Base-by-base conservation (phyloP, 2,329 filamentous ascomycete species). In the Colletotrichum kahawae region DNA sequence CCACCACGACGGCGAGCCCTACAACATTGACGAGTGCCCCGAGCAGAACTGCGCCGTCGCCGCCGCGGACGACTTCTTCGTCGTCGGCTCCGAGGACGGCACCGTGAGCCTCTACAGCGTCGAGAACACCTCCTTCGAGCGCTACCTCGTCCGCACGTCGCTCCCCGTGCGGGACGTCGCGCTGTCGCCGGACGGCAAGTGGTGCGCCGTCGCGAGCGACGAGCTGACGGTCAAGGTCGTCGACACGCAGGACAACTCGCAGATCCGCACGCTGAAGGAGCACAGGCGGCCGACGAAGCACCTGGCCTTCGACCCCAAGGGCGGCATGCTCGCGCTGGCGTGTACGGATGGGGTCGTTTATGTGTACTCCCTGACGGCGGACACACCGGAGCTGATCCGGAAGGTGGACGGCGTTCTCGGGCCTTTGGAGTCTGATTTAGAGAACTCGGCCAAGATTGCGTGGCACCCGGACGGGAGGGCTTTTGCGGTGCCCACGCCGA, bases 391-490 rank as follows among this genome's bases (percentile, higher is more conserved):
- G 80, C 87, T 98, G 74, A 89, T 98, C 67, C 93, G 92, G 78
- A 95, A 95, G 82, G 88, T 99, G 10, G 95, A 98, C 79, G 96
- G 95, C 1, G 87, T 98, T 78, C 97, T 98, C 78, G 93, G 92
- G 76, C 90, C 90, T 21, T 84, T 96, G 4, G 96, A 98, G 73
- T 90, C 92, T 2, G 95, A 97, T 59, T 90, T 93, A 2, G 94
- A 97, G 76, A 89, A 91, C 7, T 95, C 93, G 77, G 93, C 95
- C 5, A 90, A 90, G 80, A 92, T 93, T 7, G 91, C 92, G 1
- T 99, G 97, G 97, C 97, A 98, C 85, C 97, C 97, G 0, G 96
- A 98, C 82, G 96, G 97, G 24, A 92, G 95, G 78, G 95, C 96
- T 4, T 98, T 99, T 84, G 96, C 95, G 2, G 93, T 94, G 24